Conservation (phyloP, 1,284 basidiomycete species). For the Athelia psychrophila region DNA sequence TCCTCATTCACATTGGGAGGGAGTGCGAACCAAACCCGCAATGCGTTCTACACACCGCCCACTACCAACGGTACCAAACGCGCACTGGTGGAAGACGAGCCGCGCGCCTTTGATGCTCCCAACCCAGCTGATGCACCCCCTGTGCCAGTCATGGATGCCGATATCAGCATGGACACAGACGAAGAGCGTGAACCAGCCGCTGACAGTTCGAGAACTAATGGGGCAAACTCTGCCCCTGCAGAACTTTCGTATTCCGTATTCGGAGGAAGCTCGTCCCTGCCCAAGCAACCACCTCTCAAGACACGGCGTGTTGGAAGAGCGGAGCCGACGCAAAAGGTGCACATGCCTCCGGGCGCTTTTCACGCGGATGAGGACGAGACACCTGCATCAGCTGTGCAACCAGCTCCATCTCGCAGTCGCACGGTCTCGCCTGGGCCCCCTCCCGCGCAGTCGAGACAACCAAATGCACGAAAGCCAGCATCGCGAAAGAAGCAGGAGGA, state of each 20-base stretch:
- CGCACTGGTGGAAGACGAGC: conserved; percentile 20
- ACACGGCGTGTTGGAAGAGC: conserved; percentile 6
- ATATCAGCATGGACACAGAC: conserved; percentile 22
- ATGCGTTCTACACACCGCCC: conserved; percentile 62
- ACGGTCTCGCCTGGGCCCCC: conserved; percentile 11
- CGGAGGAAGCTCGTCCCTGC: conserved; percentile 14
- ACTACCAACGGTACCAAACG: conserved; percentile 23
- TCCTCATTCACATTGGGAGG: conserved; percentile 26
- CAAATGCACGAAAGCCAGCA: conserved; percentile 9
- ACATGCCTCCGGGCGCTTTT: conserved; percentile 37
- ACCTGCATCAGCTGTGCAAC: conserved; percentile 13
- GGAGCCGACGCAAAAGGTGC: conserved; percentile 1
- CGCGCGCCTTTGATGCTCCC: conserved; percentile 3
- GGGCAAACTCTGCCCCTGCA: conserved; percentile 8
- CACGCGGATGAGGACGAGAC: conserved; percentile 30
- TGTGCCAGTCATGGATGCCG: conserved; percentile 7
- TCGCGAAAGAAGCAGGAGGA: conserved; percentile 20
- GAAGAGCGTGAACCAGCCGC: background rate
- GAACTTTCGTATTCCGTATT: conserved; percentile 28
- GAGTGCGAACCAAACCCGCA: conserved; percentile 48
- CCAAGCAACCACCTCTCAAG: conserved; percentile 16
- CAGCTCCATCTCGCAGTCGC: conserved; percentile 11
- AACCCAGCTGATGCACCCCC: conserved; percentile 3
- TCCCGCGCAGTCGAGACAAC: conserved; percentile 5
- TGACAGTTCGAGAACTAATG: conserved; percentile 3